These are phyloP conservation scores for Phytophthora crassamura DNA, from an alignment of 352 stramenopile genomes.

Conservation along the genomic window DNA sequence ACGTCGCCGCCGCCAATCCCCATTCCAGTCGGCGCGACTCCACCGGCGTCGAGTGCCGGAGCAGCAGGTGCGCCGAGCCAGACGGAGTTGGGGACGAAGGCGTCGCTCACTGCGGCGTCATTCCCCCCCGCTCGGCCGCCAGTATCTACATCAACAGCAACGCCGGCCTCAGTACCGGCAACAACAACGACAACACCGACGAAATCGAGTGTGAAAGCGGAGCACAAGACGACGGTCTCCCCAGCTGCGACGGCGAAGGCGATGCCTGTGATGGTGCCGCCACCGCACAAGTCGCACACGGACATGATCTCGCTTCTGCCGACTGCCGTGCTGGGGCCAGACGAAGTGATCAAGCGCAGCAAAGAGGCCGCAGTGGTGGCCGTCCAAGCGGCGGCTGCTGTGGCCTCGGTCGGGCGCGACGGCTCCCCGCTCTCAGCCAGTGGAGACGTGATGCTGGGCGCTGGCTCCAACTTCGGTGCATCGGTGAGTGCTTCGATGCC, in stretches of 20 bases:
- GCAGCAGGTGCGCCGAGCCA: slow-evolving; percentile 13
- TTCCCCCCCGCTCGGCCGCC: slow-evolving; percentile 20
- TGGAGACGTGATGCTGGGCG: slow-evolving; percentile 58
- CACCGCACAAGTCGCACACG: slow-evolving; percentile 81
- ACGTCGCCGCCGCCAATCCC: slow-evolving; percentile 75
- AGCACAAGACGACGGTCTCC: slow-evolving; percentile 33
- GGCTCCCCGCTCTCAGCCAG: slow-evolving; percentile 52
- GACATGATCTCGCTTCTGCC: slow-evolving; percentile 78
- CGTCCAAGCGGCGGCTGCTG: slow-evolving; percentile 73
- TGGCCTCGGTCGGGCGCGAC: slow-evolving; percentile 63
- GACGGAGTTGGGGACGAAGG: slow-evolving; percentile 35
- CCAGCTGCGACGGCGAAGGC: slow-evolving; percentile 23
- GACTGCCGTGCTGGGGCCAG: slow-evolving; percentile 54
- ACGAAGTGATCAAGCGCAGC: slow-evolving; percentile 89
- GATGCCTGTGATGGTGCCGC: slow-evolving; percentile 44
- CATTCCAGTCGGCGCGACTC: slow-evolving; percentile 40
- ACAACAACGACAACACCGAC: slow-evolving; percentile 23
- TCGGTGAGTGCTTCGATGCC: slow-evolving; percentile 41
- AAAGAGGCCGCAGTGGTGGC: slow-evolving; percentile 80
- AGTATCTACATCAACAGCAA: neutral
- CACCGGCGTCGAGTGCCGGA: slow-evolving; percentile 7
- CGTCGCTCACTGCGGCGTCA: slow-evolving; percentile 42
- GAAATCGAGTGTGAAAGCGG: slow-evolving; percentile 25
- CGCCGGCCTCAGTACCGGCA: slow-evolving; percentile 1
- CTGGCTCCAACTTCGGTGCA: slow-evolving; percentile 51